Percentiles rank a stretch among this genome's conserved stretches.
Conservation (phyloP, 2,329 filamentous ascomycete genomes). For the Phoma sp. region DNA sequence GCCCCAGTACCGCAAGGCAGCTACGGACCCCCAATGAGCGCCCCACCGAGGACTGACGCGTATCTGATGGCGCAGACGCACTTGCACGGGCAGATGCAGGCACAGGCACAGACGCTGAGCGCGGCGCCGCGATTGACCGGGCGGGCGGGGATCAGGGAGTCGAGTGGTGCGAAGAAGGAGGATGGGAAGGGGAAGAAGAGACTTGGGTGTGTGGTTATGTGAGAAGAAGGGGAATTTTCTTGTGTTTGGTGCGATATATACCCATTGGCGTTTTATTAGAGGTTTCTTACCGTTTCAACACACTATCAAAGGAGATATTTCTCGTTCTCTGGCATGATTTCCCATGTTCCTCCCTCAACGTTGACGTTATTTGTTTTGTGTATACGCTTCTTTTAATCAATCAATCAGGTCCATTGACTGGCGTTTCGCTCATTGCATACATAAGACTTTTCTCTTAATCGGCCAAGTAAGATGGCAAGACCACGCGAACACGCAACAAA, state of each 20-base stretch:
- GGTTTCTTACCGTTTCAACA: neutral
- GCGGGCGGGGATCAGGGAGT: neutral
- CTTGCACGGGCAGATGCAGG: neutral
- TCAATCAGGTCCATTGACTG: too few relatives aligned
- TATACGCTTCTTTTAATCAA: too few relatives aligned
- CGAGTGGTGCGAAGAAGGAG: constrained; percentile 3
- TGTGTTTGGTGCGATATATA: constrained; percentile 1
- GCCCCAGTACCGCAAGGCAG: constrained; percentile 3
- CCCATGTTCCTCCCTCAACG: too few relatives aligned
- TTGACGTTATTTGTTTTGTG: too few relatives aligned
- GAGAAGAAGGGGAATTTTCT: neutral
- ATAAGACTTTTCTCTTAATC: too few relatives aligned
- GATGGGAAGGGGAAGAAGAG: constrained; percentile 24
- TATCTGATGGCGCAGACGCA: neutral
- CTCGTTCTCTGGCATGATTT: too few relatives aligned
- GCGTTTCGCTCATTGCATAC: too few relatives aligned
- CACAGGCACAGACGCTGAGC: neutral
- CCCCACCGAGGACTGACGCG: constrained; percentile 22
- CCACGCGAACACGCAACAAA: too few relatives aligned
- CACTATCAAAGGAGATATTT: too few relatives aligned
- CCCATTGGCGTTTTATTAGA: neutral
- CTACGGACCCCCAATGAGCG: constrained; percentile 24
- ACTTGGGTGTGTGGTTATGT: constrained; percentile 29
- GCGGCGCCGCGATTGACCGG: constrained; percentile 7
- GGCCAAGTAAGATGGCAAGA: too few relatives aligned